Evolutionary conservation across 768 basidiomycete genomes (phyloP).

Genomic region (Agaricus subrufescens): DNA sequence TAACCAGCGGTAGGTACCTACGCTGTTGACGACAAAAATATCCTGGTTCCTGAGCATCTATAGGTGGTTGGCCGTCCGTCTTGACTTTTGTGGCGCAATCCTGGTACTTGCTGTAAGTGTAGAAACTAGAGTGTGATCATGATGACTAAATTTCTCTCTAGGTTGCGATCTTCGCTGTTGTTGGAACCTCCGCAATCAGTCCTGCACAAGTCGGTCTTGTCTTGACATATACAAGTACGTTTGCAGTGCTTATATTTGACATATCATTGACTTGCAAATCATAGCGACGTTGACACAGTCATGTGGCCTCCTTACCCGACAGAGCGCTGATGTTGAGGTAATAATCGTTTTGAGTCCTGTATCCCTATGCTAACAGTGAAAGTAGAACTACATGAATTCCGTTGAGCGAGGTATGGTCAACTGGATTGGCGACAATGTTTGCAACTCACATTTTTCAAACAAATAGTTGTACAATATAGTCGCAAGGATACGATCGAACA

Average conservation of each 20-base stretch:
- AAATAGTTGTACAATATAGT: slow-evolving; percentile 50
- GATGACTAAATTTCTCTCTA: slow-evolving; percentile 14
- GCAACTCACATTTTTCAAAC: background rate
- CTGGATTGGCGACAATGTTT: background rate
- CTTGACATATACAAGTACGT: slow-evolving; percentile 57
- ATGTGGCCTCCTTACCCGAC: slow-evolving; percentile 50
- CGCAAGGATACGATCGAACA: slow-evolving; percentile 45
- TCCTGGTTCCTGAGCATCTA: background rate
- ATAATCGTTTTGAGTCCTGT: slow-evolving; percentile 4
- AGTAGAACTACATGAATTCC: slow-evolving; percentile 62
- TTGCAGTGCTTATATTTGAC: background rate
- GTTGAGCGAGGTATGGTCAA: slow-evolving; percentile 45
- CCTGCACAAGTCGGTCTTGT: slow-evolving; percentile 71
- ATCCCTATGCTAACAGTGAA: background rate
- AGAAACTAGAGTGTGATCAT: no score
- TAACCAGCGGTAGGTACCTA: slow-evolving; percentile 47
- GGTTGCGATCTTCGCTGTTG: slow-evolving; percentile 65
- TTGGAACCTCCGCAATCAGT: slow-evolving; percentile 49
- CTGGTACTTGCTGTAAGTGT: slow-evolving; percentile 47
- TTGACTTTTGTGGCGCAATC: slow-evolving; percentile 65
- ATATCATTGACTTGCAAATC: background rate
- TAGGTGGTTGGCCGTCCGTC: slow-evolving; percentile 67
- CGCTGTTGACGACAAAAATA: background rate
- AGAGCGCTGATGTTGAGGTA: slow-evolving; percentile 64
- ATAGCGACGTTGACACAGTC: slow-evolving; percentile 38